A percentile compares a stretch with the other conserved stretches of the same genome.
These are phyloP conservation scores for Lactarius deliciosus DNA, from an alignment of 768 basidiomycete species.

Conservation along the genomic window DNA sequence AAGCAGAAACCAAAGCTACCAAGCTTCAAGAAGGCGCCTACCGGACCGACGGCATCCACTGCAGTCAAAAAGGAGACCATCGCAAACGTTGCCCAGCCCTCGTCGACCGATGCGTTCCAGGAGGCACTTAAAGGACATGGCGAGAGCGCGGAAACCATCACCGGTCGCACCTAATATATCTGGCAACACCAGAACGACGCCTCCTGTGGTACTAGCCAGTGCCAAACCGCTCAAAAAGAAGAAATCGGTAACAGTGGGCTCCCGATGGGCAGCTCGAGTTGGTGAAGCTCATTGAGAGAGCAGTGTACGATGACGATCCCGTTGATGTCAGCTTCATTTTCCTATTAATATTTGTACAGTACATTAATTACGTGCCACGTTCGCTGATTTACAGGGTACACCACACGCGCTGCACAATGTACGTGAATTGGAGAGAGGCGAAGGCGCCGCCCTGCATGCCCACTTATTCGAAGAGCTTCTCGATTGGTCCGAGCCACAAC, in stretches of 20 bases:
- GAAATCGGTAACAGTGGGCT: constrained; percentile 79
- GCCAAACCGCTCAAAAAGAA: constrained; percentile 55
- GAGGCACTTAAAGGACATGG: constrained; percentile 82
- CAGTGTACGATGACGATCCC: constrained; percentile 87
- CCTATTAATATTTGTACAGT: constrained; percentile 41
- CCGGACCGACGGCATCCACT: constrained; percentile 31
- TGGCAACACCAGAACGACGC: constrained; percentile 45
- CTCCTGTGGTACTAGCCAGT: constrained; percentile 42
- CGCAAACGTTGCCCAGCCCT: constrained; percentile 68
- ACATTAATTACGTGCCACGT: constrained; percentile 50
- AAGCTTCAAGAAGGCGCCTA: constrained; percentile 78
- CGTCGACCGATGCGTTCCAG: constrained; percentile 77
- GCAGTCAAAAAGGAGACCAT: constrained; percentile 51
- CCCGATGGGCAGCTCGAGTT: constrained; percentile 70
- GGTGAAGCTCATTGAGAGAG: constrained; percentile 78
- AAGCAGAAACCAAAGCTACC: constrained; percentile 83
- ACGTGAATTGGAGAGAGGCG: constrained; percentile 85
- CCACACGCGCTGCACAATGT: constrained; percentile 62
- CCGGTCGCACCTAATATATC: constrained; percentile 39
- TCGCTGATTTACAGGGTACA: constrained; percentile 58
- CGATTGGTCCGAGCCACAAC: constrained; percentile 80
- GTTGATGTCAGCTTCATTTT: constrained; percentile 71
- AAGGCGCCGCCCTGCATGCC: constrained; percentile 81
- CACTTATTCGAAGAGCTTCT: constrained; percentile 82
- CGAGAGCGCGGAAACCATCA: constrained; percentile 58